Conservation (phyloP, 169 alveolate species). For the Eimeria acervulina region DNA sequence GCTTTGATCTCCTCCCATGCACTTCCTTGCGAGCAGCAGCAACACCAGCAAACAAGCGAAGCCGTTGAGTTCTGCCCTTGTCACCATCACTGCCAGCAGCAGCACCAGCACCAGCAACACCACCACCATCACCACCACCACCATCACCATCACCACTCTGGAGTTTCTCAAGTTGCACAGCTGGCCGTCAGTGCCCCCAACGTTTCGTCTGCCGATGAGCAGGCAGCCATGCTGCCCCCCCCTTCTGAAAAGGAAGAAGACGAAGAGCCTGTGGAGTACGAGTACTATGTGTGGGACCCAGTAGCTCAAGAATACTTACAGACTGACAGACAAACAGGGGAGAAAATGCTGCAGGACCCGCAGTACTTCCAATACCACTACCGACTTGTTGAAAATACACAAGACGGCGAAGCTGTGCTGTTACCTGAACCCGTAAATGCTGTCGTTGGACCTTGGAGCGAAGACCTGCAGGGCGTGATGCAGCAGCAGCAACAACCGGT, state of each 20-base stretch:
- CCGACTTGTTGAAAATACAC: slow-evolving; percentile 63
- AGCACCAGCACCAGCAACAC: background rate
- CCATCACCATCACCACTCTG: background rate
- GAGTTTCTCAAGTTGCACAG: background rate
- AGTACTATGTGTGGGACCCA: slow-evolving; percentile 77
- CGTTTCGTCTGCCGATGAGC: background rate
- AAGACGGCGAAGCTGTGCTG: slow-evolving; percentile 39
- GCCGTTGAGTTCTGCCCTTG: background rate
- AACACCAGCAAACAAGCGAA: background rate
- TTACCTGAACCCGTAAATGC: slow-evolving; percentile 24
- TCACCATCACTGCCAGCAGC: slow-evolving; percentile 36
- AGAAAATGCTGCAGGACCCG: slow-evolving; percentile 73
- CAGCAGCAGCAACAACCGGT: background rate
- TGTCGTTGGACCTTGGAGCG: background rate
- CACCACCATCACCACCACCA: slow-evolving; percentile 30
- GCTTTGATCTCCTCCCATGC: background rate
- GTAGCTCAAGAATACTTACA: slow-evolving; percentile 64
- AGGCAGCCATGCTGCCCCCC: background rate
- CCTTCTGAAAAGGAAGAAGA: background rate
- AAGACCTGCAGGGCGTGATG: background rate
- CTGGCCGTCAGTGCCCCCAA: background rate
- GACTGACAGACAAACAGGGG: slow-evolving; percentile 75
- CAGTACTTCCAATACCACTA: slow-evolving; percentile 78
- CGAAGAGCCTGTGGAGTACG: slow-evolving; percentile 54
- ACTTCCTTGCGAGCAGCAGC: background rate